Evolutionary conservation across 2,329 filamentous ascomycete genomes (phyloP).

Genomic region (Arthrobotrys entomopaga): DNA sequence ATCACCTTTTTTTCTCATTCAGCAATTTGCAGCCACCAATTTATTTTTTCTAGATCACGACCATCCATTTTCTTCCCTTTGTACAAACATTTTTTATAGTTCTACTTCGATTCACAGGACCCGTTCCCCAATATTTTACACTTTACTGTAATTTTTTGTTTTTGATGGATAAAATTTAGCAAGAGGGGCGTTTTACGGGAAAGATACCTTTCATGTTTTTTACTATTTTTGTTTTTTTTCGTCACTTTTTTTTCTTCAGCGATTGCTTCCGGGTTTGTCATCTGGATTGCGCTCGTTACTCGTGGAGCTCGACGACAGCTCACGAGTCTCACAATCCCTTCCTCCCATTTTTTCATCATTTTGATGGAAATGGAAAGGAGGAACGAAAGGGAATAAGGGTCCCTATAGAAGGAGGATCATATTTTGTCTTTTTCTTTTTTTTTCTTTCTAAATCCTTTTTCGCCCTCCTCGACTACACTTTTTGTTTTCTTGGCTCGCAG

Average conservation of each 20-base stretch:
- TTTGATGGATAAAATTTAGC: slow-evolving; percentile 56
- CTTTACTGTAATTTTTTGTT: slow-evolving; percentile 43
- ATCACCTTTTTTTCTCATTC: slow-evolving; percentile 10
- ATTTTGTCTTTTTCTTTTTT: slow-evolving; percentile 38
- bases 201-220: slow-evolving; percentile 56
- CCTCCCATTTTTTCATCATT: slow-evolving; percentile 26
- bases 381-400: too few species aligned
- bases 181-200: slow-evolving; percentile 57
- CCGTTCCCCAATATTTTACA: slow-evolving; percentile 22
- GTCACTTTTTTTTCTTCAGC: background rate
- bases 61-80: slow-evolving; percentile 35
- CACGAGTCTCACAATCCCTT: slow-evolving; percentile 38
- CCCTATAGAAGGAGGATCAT: slow-evolving; percentile 12
- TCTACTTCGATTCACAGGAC: background rate
- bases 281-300: slow-evolving; percentile 50
- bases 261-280: slow-evolving; percentile 34
- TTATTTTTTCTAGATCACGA: slow-evolving; percentile 52
- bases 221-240: slow-evolving; percentile 36
- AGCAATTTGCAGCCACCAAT: slow-evolving; percentile 48
- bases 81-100: slow-evolving; percentile 52
- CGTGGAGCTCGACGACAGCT: slow-evolving; percentile 55
- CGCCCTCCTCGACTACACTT: slow-evolving; percentile 16
- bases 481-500: background rate
- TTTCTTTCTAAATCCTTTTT: slow-evolving; percentile 31
- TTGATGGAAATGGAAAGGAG: too few species aligned